Evolutionary conservation across 768 basidiomycete species (phyloP).

Genomic region (Boletellus ananiceps): DNA sequence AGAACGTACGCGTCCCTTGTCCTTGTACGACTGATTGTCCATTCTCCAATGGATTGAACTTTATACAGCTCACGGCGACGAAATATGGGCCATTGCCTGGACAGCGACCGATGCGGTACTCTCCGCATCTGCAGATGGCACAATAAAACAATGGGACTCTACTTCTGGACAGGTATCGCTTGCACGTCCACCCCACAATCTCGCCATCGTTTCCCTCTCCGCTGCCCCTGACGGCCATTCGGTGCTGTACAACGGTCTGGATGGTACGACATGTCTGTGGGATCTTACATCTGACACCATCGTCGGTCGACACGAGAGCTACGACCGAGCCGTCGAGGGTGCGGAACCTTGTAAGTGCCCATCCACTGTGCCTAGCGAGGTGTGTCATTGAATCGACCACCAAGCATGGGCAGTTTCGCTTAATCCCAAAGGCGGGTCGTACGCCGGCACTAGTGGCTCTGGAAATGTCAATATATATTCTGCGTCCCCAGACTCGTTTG

Average conservation of each 20-base stretch:
- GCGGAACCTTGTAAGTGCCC: constrained; percentile 63
- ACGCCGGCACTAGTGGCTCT: constrained; percentile 67
- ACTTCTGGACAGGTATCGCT: constrained; percentile 57
- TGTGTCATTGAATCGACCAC: neutral
- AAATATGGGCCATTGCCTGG: constrained; percentile 78
- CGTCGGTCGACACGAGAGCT: constrained; percentile 70
- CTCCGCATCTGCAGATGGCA: constrained; percentile 76
- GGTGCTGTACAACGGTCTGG: constrained; percentile 77
- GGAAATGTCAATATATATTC: constrained; percentile 73
- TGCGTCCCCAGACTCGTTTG: constrained; percentile 62
- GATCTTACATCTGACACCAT: constrained; percentile 61
- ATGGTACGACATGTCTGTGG: constrained; percentile 77
- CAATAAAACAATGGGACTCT: constrained; percentile 68
- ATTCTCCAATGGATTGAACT: constrained; percentile 1
- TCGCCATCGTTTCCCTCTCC: constrained; percentile 81
- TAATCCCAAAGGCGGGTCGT: constrained; percentile 67
- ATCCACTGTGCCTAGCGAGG: neutral
- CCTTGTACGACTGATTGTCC: constrained; percentile 1
- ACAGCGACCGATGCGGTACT: constrained; percentile 58
- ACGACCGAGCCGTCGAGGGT: constrained; percentile 48
- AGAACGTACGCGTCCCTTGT: constrained; percentile 54
- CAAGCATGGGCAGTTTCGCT: constrained; percentile 84
- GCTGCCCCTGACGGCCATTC: constrained; percentile 58
- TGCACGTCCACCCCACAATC: constrained; percentile 68
- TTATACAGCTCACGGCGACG: constrained; percentile 65